phyloP scores from a whole-genome alignment of 1,284 basidiomycete species.

The Inonotus hispidus region DNA sequence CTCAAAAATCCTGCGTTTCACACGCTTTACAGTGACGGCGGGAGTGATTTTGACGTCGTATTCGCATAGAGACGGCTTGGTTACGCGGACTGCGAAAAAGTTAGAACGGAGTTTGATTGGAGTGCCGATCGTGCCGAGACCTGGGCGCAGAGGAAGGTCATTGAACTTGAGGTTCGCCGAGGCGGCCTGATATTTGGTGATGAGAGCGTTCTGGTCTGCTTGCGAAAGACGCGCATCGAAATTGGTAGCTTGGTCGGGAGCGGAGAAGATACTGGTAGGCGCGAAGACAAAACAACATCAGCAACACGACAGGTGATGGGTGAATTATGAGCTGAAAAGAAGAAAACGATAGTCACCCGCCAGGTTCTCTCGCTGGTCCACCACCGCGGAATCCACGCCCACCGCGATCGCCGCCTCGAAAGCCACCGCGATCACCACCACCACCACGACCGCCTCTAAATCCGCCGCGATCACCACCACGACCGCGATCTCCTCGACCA shows the following conservation, averaged over 20 bases:
- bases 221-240: constrained; percentile 58
- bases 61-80: constrained; percentile 57
- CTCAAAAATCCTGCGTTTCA: constrained; percentile 65
- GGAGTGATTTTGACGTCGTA: constrained; percentile 65
- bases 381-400: constrained; percentile 27
- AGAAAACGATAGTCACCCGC: constrained; percentile 36
- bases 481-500: constrained; percentile 7
- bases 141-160: constrained; percentile 60
- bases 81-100: constrained; percentile 65
- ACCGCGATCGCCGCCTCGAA: constrained; percentile 30
- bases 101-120: constrained; percentile 65
- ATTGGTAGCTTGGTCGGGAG: constrained; percentile 38
- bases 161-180: constrained; percentile 26
- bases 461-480: constrained; percentile 29
- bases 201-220: constrained; percentile 50
- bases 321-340: not conserved
- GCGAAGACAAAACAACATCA: not conserved
- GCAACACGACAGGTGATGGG: not conserved
- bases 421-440: constrained; percentile 25
- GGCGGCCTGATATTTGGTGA: constrained; percentile 43
- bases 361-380: constrained; percentile 32
- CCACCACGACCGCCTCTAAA: constrained; percentile 28
- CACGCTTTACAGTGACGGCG: constrained; percentile 44
- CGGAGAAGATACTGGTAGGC: constrained; percentile 47
- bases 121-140: constrained; percentile 55